Conservation (phyloP, 1,284 basidiomycete species). For the Boletus semigastroideus region DNA sequence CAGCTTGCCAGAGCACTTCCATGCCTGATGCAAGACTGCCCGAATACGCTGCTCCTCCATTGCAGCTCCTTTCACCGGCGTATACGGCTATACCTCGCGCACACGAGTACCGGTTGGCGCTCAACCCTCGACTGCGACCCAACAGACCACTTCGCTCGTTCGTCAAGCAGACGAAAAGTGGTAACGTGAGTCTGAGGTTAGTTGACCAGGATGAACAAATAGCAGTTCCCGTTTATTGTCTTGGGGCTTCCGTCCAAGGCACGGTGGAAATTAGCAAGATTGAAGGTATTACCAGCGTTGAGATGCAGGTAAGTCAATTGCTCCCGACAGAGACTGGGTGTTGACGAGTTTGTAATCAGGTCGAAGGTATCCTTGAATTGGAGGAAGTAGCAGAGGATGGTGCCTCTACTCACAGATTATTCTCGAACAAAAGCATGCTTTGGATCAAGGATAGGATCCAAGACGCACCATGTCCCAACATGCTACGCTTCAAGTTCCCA, state of each 20-base stretch:
- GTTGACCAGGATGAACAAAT: constrained; percentile 49
- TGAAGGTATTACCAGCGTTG: constrained; percentile 57
- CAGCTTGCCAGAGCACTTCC: constrained; percentile 23
- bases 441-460: constrained; percentile 53
- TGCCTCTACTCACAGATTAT: constrained; percentile 48
- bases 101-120: constrained; percentile 52
- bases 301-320: constrained; percentile 50
- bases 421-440: constrained; percentile 49
- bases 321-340: constrained; percentile 12
- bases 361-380: constrained; percentile 58
- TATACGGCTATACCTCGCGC: constrained; percentile 49
- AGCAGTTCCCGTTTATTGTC: constrained; percentile 56
- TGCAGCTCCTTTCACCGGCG: constrained; percentile 34
- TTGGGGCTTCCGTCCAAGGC: constrained; percentile 54
- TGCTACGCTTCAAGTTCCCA: constrained; percentile 51
- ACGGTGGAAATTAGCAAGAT: constrained; percentile 54
- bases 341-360: constrained; percentile 36
- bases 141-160: constrained; percentile 48
- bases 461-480: constrained; percentile 46
- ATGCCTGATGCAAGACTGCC: constrained; percentile 49
- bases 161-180: constrained; percentile 59
- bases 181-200: constrained; percentile 52
- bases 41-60: constrained; percentile 39
- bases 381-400: constrained; percentile 69
- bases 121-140: constrained; percentile 44